Conservation (phyloP, 78 protist species). For the Polysphondylium violaceum region DNA sequence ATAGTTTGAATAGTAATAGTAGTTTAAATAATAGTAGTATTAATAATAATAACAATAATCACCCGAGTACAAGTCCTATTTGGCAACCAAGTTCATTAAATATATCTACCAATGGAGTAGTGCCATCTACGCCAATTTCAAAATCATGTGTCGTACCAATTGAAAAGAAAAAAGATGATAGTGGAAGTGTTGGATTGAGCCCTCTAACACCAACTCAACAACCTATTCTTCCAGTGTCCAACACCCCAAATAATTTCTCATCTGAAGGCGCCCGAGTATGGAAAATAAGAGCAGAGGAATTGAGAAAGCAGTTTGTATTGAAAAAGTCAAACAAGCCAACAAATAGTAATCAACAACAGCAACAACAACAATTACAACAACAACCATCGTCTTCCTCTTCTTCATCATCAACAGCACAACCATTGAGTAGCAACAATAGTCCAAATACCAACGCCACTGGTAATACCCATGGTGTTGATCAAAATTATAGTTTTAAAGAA, state of each 20-base stretch:
- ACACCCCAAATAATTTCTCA: constrained; percentile 40
- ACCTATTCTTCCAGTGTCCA: constrained; percentile 19
- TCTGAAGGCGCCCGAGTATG: constrained; percentile 63
- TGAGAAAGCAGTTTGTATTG: constrained; percentile 29
- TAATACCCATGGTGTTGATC: too few relatives aligned
- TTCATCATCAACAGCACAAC: background rate
- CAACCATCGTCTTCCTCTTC: background rate
- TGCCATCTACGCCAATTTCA: constrained; percentile 22
- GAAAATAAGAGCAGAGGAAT: constrained; percentile 71
- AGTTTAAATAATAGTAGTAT: background rate
- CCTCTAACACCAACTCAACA: constrained; percentile 62
- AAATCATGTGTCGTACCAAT: background rate
- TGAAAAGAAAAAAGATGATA: background rate
- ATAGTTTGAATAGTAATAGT: background rate
- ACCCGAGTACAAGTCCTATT: background rate
- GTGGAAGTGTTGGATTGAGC: constrained; percentile 41
- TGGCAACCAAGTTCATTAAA: background rate
- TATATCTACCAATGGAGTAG: background rate
- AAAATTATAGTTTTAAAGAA: too few relatives aligned
- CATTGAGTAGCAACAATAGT: too few relatives aligned
- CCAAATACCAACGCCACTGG: background rate
- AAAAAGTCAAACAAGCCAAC: constrained; percentile 16
- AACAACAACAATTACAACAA: background rate
- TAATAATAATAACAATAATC: constrained; percentile 9
- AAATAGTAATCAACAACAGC: constrained; percentile 18